Conservation (phyloP, 1,284 basidiomycete species). For the Golubevia sp. region DNA sequence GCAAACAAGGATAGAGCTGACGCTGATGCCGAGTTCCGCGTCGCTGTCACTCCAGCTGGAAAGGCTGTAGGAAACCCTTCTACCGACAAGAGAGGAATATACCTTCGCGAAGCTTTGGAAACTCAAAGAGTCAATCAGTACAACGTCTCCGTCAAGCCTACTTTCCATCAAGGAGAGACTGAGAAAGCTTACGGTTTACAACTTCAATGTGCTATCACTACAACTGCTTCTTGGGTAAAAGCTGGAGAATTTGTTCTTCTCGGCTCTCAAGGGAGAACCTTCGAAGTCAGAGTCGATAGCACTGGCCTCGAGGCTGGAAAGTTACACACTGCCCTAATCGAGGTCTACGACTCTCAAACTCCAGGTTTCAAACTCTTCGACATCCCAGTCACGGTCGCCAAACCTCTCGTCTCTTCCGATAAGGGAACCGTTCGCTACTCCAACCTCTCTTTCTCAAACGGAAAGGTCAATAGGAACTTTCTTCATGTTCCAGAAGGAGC, state of each 20-base stretch:
- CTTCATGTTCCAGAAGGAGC: constrained; percentile 58
- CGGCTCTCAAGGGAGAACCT: constrained; percentile 58
- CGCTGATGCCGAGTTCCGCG: constrained; percentile 54
- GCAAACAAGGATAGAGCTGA: constrained; percentile 47
- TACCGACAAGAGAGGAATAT: constrained; percentile 52
- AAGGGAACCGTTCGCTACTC: constrained; percentile 36
- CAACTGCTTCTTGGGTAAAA: constrained; percentile 51
- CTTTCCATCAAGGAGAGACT: constrained; percentile 47
- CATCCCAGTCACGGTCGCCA: constrained; percentile 60
- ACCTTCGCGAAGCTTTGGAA: constrained; percentile 55
- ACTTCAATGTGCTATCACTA: constrained; percentile 38
- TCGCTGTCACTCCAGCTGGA: constrained; percentile 52
- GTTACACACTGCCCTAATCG: constrained; percentile 52
- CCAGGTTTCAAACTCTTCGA: constrained; percentile 51
- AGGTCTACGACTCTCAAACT: constrained; percentile 47
- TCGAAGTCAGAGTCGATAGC: constrained; percentile 60
- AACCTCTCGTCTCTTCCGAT: constrained; percentile 38
- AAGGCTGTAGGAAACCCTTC: constrained; percentile 30
- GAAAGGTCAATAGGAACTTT: constrained; percentile 54
- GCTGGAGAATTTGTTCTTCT: constrained; percentile 53
- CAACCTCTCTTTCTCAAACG: constrained; percentile 34
- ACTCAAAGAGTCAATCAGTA: constrained; percentile 47
- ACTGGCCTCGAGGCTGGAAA: constrained; percentile 42
- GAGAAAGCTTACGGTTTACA: constrained; percentile 54
- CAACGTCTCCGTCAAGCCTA: constrained; percentile 49